Evolutionary conservation across 2,329 filamentous ascomycete genomes (phyloP), one percentile per base, ranked within the genome.

Genomic region (Aspergillus fumigatus): DNA sequence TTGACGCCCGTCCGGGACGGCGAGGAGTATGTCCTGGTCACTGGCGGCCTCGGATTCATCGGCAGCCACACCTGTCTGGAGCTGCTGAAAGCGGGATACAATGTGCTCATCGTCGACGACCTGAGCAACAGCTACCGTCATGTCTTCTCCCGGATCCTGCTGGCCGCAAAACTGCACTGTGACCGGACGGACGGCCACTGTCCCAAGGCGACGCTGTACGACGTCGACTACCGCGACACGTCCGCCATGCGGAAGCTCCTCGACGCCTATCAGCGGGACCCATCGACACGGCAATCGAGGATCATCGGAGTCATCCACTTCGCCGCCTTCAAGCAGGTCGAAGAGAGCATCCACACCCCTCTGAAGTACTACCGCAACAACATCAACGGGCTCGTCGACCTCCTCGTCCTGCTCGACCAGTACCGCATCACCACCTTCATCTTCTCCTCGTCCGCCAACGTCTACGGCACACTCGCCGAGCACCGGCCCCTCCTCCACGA

Each of bases 241-340:
- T 66, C 68, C 19, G 64, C 73, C 40, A 76, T 83, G 65, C 69
- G 70, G 50, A 61, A 68, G 8, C 65, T 82, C 23, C 70, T 82
- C 48, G 67, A 77, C 17, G 71, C 73, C 52, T 80, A 81, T 62
- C 62, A 29, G 49, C 69, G 59, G 51, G 40, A 67, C 70, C 47
- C 53, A 68, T 53, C 70, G 23, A 60, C 67, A 17, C 67, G 74
- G 17, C 69, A 70, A 52, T 84, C 82, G 2, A 77, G 73, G 26
- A 85, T 88, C 59, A 73, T 75, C 0, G 85, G 84, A 0, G 84
- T 88, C n/a, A 87, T 88, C 56, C 86, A 88, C 65, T 88, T 88
- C 62, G 86, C 86, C 9, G 86, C 86, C 1, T 83, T 83, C 75
- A 88, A 88, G 68, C 84, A 84, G 1, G 84, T 88, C 0, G 80